Conservation (phyloP, 2,329 filamentous ascomycete species). For the Torrubiella hemipterigena region DNA sequence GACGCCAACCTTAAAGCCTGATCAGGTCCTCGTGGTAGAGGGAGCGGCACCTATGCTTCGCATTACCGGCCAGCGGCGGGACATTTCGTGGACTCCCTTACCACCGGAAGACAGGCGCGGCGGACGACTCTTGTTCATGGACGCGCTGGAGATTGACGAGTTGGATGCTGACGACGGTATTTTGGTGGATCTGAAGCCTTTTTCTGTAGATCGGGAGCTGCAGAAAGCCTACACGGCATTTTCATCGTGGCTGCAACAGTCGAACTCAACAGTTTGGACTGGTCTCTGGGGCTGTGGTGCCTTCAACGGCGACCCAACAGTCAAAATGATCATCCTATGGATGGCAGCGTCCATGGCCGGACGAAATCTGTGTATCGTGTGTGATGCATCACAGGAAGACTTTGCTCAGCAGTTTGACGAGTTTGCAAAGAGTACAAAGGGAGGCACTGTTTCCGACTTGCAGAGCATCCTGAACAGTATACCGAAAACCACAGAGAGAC, state of each 20-base stretch:
- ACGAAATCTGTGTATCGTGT: constrained; percentile 10
- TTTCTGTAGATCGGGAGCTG: constrained; percentile 17
- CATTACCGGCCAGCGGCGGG: constrained; percentile 16
- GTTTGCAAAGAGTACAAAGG: no score
- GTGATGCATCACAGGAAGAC: constrained; percentile 6
- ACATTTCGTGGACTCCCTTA: constrained; percentile 13
- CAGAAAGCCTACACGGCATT: constrained; percentile 17
- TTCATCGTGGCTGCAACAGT: constrained; percentile 8
- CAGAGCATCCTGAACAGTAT: no score
- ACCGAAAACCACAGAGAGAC: no score
- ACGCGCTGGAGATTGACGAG: constrained; percentile 22
- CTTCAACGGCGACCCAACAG: constrained; percentile 19
- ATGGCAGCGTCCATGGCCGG: constrained; percentile 15
- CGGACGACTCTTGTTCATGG: constrained; percentile 22
- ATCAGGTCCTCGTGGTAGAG: constrained; percentile 14
- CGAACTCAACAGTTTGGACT: constrained; percentile 10
- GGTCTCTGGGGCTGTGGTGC: constrained; percentile 23
- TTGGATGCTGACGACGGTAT: constrained; percentile 5
- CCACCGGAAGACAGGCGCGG: constrained; percentile 8
- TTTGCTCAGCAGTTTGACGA: constrained; percentile 8
- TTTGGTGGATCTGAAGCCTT: constrained; percentile 14
- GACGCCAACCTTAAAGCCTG: constrained; percentile 15
- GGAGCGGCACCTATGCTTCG: constrained; percentile 17
- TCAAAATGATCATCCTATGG: constrained; percentile 19
- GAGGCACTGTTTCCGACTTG: no score